These are phyloP conservation scores for Hypoxylon cercidicola DNA, from an alignment of 495 filamentous ascomycete genomes.

Conservation along the genomic window DNA sequence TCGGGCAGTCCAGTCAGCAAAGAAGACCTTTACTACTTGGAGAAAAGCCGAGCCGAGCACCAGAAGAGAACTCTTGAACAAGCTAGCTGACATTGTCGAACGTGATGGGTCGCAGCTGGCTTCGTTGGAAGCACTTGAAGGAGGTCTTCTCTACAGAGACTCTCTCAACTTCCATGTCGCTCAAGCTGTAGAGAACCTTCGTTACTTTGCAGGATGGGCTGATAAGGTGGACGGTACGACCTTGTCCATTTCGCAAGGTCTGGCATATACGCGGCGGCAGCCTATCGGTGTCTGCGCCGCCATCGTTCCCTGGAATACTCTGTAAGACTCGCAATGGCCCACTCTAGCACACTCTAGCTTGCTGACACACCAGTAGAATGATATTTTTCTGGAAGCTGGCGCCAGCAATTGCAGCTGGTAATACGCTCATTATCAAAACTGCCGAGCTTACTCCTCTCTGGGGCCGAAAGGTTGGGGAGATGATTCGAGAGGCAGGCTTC, in stretches of 20 bases:
- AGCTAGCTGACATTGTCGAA: slow-evolving; percentile 55
- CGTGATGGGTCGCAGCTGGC: slow-evolving; percentile 44
- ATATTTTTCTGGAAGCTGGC: slow-evolving; percentile 50
- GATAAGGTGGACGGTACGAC: slow-evolving; percentile 83
- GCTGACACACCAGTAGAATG: neutral
- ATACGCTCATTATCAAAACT: slow-evolving; percentile 68
- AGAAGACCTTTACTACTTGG: slow-evolving; percentile 51
- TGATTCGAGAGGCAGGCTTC: slow-evolving; percentile 83
- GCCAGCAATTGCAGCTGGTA: slow-evolving; percentile 56
- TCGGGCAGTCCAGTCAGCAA: slow-evolving; percentile 61
- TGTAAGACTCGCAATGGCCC: slow-evolving; percentile 36
- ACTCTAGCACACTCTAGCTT: neutral
- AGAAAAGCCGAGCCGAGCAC: slow-evolving; percentile 49
- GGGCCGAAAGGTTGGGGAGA: slow-evolving; percentile 72
- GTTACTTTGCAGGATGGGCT: slow-evolving; percentile 82
- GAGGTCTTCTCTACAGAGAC: slow-evolving; percentile 48
- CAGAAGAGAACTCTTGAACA: slow-evolving; percentile 48
- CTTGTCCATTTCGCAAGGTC: slow-evolving; percentile 68
- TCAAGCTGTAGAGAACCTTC: slow-evolving; percentile 56
- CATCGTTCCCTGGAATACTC: slow-evolving; percentile 59
- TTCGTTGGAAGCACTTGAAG: slow-evolving; percentile 44
- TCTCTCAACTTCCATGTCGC: slow-evolving; percentile 38
- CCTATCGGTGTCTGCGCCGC: slow-evolving; percentile 53
- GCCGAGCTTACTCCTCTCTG: slow-evolving; percentile 83
- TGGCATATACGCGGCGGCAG: slow-evolving; percentile 54